phyloP scores from a whole-genome alignment of 2,329 filamentous ascomycete genomes.

The Hypocrella siamensis region DNA sequence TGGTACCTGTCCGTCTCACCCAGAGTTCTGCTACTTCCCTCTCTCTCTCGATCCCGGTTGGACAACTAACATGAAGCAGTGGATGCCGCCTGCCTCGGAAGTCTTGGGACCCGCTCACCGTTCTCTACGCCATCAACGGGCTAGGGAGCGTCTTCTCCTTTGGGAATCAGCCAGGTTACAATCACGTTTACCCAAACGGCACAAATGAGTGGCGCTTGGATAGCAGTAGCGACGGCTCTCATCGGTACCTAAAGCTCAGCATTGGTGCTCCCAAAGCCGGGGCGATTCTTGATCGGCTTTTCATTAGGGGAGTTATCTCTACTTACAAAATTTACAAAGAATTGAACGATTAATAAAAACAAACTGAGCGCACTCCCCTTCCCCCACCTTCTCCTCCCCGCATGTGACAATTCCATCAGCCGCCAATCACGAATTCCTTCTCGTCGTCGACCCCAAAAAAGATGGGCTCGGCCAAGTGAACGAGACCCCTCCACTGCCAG shows the following conservation, averaged over 20 bases:
- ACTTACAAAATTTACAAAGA: too few species aligned
- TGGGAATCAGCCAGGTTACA: constrained; percentile 22
- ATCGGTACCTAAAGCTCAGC: background rate
- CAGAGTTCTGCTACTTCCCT: too few species aligned
- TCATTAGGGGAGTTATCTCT: background rate
- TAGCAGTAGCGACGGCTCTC: background rate
- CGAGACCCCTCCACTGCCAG: too few species aligned
- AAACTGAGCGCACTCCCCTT: too few species aligned
- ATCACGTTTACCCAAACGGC: constrained; percentile 22
- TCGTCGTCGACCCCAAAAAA: too few species aligned
- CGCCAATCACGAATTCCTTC: too few species aligned
- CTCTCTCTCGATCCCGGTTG: background rate
- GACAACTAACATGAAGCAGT: background rate
- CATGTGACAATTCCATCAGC: too few species aligned
- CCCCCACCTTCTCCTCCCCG: too few species aligned
- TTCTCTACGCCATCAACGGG: constrained; percentile 22
- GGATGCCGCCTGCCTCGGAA: constrained; percentile 13
- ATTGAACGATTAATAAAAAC: too few species aligned
- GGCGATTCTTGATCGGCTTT: background rate
- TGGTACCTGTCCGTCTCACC: constrained; percentile 16
- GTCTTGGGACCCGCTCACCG: constrained; percentile 27
- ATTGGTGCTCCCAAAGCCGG: background rate
- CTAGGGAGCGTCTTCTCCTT: constrained; percentile 19
- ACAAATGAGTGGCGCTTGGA: constrained; percentile 9
- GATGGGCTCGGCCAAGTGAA: too few species aligned